Percentiles rank a stretch among this genome's conserved stretches.
These are phyloP conservation scores for Discostella stelligeroides DNA, from an alignment of 108 stramenopile species.

Conservation along the genomic window DNA sequence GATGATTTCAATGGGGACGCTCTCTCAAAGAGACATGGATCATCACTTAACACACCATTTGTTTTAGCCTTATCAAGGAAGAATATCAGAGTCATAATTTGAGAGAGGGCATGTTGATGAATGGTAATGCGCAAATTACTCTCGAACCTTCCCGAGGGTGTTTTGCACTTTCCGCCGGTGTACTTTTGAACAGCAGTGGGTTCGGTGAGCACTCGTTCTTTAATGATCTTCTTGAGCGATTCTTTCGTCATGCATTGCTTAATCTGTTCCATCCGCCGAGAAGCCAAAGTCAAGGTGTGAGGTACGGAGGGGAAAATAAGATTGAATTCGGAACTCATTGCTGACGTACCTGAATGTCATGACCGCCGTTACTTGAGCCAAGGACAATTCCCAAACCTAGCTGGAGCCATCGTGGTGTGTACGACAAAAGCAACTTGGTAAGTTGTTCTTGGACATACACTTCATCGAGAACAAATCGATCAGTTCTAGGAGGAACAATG, in stretches of 20 bases:
- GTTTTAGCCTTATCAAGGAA: slow-evolving; percentile 83
- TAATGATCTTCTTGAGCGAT: slow-evolving; percentile 62
- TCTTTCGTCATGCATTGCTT: slow-evolving; percentile 40
- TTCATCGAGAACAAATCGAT: slow-evolving; percentile 86
- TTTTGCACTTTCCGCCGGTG: slow-evolving; percentile 69
- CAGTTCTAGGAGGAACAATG: slow-evolving; percentile 45
- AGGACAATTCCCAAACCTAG: slow-evolving; percentile 91
- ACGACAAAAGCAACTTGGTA: slow-evolving; percentile 78
- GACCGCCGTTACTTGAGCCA: slow-evolving; percentile 58
- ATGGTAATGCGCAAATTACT: slow-evolving; percentile 61
- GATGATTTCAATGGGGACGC: slow-evolving; percentile 85
- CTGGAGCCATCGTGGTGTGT: slow-evolving; percentile 87
- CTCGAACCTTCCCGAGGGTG: slow-evolving; percentile 79
- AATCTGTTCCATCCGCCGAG: slow-evolving; percentile 13
- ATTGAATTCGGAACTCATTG: neutral
- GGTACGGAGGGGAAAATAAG: neutral
- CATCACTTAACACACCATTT: slow-evolving; percentile 60
- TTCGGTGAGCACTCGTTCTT: slow-evolving; percentile 75
- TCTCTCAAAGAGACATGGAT: slow-evolving; percentile 68
- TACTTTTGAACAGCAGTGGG: slow-evolving; percentile 61
- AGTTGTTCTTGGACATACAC: slow-evolving; percentile 71
- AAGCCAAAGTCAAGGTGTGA: neutral
- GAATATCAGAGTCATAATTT: slow-evolving; percentile 75
- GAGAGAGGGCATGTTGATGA: slow-evolving; percentile 63
- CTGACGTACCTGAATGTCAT: slow-evolving; percentile 12